A percentile compares a stretch with the other conserved stretches of the same genome.
Conservation (phyloP, 1,284 basidiomycete species). For the Trametes pubescens region DNA sequence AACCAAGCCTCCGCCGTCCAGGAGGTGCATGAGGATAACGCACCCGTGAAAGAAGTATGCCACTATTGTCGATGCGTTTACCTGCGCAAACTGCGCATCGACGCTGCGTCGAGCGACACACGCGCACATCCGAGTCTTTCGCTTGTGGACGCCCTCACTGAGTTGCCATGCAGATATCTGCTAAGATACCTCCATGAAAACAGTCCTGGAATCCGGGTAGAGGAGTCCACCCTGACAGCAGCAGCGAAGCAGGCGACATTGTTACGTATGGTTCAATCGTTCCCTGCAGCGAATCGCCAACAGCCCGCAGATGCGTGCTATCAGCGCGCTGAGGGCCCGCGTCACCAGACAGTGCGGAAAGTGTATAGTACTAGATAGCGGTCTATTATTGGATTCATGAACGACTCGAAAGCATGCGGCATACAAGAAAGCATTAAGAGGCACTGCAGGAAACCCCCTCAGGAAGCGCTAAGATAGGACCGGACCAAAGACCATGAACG, state of each 20-base stretch:
- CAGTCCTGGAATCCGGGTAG: too few species aligned
- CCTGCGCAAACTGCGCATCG: background rate
- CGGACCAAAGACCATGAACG: background rate
- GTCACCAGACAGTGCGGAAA: background rate
- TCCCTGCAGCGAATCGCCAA: conserved; percentile 25
- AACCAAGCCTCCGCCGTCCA: background rate
- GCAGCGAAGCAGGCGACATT: too few species aligned
- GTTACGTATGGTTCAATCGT: conserved; percentile 1
- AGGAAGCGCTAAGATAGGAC: background rate
- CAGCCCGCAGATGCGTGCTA: conserved; percentile 21
- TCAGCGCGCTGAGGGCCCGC: conserved; percentile 22
- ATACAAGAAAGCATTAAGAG: conserved; percentile 13
- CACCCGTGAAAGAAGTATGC: background rate
- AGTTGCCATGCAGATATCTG: background rate
- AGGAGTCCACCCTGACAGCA: too few species aligned
- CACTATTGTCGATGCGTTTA: background rate
- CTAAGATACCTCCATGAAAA: background rate
- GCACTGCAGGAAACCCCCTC: background rate
- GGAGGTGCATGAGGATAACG: background rate
- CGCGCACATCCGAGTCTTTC: background rate
- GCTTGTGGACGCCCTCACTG: background rate
- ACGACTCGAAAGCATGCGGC: conserved; percentile 10
- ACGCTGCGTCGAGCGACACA: background rate
- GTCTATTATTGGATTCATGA: conserved; percentile 9
- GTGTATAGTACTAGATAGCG: background rate